Base-by-base conservation (phyloP, 345 rosid species). In the Clausena lansium region DNA sequence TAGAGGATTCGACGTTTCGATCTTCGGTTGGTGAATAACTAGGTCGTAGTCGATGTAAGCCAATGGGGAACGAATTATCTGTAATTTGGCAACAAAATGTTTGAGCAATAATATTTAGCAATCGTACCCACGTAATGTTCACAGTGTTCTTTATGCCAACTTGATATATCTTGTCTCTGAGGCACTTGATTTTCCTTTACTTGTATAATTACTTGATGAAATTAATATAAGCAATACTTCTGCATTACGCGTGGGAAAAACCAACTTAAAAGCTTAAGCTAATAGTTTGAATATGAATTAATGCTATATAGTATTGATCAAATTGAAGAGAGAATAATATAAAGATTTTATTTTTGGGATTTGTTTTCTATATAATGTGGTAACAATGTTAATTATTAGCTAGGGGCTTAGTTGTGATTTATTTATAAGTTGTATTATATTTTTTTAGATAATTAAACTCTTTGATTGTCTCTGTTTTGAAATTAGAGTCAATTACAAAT, bases 11-110 rank as follows among this genome's bases (percentile, higher is more conserved):
- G 63, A 87, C 89, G 88, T 85, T 87, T 89, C 85, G 78, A 57
- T 73, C 70, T 72, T n/a, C 39, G 83, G 86, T 85, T 82, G 87
- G 90, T 81, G 85, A 76, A 74, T 80, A 81, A 80, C 84, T 36
- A 77, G 77, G 9, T 33, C 17, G 57, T 15, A 47, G 55, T 57
- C 61, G 60, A 71, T 38, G 45, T 58, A 14, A 83, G 67, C 82
- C 84, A 76, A 75, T 75, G 61, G 39, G 65, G 73, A 60, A 60
- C 75, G 59, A 52, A 66, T 39, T 32, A 30, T 77, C 3, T 63
- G 70, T 57, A 33, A 30, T 66, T 58, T 27, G 57, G 67, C 15
- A 57, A 35, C 76, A 73, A 33, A 10, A 1, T 25, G 0, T 41
- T 14, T 2, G 45, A 20, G 54, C 27, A 6, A 60, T 17, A 28